Evolutionary conservation across 106 monocot species (phyloP).

Genomic region (Platanthera guangdongensis): DNA sequence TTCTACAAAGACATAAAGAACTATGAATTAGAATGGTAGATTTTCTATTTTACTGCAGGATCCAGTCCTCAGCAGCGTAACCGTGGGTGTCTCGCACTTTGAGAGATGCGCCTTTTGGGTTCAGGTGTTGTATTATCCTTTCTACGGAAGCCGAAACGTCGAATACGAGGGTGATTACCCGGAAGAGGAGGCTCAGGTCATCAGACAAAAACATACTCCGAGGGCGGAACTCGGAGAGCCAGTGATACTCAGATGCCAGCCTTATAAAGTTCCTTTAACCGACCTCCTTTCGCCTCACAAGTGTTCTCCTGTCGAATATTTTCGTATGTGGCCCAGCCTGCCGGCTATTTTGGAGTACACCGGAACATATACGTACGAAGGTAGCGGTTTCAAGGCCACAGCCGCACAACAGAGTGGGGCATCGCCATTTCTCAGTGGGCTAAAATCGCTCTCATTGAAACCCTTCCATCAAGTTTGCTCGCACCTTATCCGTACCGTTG

Average conservation of each 20-base stretch:
- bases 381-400: slow-evolving; percentile 95
- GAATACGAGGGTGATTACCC: slow-evolving; percentile 75
- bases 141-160: slow-evolving; percentile 48
- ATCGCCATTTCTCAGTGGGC: slow-evolving; percentile 89
- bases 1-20: neutral
- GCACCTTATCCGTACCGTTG: slow-evolving; percentile 86
- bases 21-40: neutral
- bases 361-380: slow-evolving; percentile 88
- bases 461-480: slow-evolving; percentile 99
- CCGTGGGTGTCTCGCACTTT: slow-evolving; percentile 93
- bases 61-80: slow-evolving; percentile 89
- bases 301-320: slow-evolving; percentile 89
- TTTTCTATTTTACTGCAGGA: slow-evolving; percentile 39
- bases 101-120: slow-evolving; percentile 99
- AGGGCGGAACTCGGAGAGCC: slow-evolving; percentile 86
- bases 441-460: slow-evolving; percentile 77
- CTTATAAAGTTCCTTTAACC: slow-evolving; percentile 84
- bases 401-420: slow-evolving; percentile 89
- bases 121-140: slow-evolving; percentile 95
- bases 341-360: slow-evolving; percentile 91
- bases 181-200: slow-evolving; percentile 63
- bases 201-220: slow-evolving; percentile 42
- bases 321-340: slow-evolving; percentile 92
- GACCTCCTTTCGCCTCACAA: slow-evolving; percentile 85
- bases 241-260: slow-evolving; percentile 81